These are phyloP conservation scores for Apiospora kogelbergensis DNA, from an alignment of 2,329 filamentous ascomycete genomes.

Conservation along the genomic window DNA sequence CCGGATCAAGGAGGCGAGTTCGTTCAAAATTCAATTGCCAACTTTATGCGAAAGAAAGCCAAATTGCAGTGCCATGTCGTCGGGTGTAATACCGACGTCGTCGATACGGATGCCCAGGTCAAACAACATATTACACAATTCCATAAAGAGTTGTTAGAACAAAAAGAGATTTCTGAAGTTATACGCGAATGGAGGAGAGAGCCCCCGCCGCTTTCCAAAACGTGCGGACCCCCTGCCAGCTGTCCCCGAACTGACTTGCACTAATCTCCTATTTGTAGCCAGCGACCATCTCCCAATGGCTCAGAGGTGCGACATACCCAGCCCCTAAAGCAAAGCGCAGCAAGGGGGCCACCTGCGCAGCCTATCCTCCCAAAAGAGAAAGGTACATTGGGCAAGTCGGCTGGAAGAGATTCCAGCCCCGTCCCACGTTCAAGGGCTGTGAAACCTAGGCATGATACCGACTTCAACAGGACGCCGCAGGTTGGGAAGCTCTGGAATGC, in stretches of 20 bases:
- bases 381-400: neutral
- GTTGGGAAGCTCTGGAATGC: conserved; percentile 6
- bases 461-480: neutral
- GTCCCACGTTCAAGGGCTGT: conserved; percentile 5
- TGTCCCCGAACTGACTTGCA: too few species aligned
- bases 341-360: neutral
- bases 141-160: neutral
- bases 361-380: neutral
- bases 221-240: neutral
- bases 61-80: neutral
- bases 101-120: neutral
- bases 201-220: neutral
- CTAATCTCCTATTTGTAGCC: neutral
- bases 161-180: neutral
- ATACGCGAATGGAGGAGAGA: neutral
- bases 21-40: too few species aligned
- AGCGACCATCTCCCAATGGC: neutral
- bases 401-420: neutral
- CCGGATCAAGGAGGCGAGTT: too few species aligned
- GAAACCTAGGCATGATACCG: neutral
- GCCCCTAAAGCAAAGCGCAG: neutral
- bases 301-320: neutral
- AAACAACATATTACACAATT: neutral
- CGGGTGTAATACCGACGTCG: neutral
- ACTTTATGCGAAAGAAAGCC: too few species aligned